Evolutionary conservation across 1,139 yeast species (phyloP).

Genomic region (Lodderomyces jiufengensis): DNA sequence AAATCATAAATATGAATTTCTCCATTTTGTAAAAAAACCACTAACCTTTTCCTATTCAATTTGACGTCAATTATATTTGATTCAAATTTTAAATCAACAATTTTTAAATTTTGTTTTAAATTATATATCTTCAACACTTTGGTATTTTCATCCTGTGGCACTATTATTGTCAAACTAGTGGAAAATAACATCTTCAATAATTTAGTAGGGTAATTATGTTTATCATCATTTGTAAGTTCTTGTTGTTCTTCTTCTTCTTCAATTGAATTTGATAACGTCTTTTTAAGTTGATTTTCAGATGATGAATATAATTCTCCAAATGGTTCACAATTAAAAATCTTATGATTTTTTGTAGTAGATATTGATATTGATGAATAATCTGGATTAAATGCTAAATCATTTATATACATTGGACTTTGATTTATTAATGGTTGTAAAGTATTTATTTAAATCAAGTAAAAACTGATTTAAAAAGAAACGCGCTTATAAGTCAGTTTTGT

Average conservation of each 20-base stretch:
- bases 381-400: slow-evolving; percentile 43
- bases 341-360: slow-evolving; percentile 32
- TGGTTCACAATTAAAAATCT: slow-evolving; percentile 46
- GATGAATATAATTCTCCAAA: slow-evolving; percentile 44
- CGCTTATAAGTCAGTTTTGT: no score
- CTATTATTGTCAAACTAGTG: slow-evolving; percentile 64
- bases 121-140: slow-evolving; percentile 60
- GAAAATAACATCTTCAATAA: slow-evolving; percentile 64
- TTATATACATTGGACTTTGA: slow-evolving; percentile 26
- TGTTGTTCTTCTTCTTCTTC: slow-evolving; percentile 8
- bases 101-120: slow-evolving; percentile 63
- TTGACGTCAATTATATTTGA: slow-evolving; percentile 56
- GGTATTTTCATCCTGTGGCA: slow-evolving; percentile 43
- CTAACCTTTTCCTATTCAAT: slow-evolving; percentile 62
- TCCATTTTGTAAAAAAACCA: slow-evolving; percentile 57
- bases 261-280: slow-evolving; percentile 14
- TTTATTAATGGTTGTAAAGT: slow-evolving; percentile 2
- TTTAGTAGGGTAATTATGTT: slow-evolving; percentile 23
- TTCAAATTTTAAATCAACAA: slow-evolving; percentile 70
- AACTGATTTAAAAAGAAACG: no score
- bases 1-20: slow-evolving; percentile 71
- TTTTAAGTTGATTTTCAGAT: slow-evolving; percentile 12
- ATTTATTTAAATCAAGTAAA: no score
- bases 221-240: slow-evolving; percentile 3
- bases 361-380: slow-evolving; percentile 42